Evolutionary conservation across 2,329 filamentous ascomycete species (phyloP).

Genomic region (Sclerotinia spermophila): DNA sequence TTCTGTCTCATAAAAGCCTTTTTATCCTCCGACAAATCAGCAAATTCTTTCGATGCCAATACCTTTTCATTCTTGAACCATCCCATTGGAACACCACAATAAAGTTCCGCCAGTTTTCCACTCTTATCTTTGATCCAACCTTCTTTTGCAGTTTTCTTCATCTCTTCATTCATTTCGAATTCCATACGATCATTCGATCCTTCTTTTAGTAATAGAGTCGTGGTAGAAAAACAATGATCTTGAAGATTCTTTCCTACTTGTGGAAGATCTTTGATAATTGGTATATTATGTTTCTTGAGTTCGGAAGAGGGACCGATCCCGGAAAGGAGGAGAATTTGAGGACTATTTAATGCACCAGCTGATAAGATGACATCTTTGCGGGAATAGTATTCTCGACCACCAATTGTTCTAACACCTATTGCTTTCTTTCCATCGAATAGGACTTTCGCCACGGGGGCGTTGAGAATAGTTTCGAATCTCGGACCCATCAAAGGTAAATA

Average conservation of each 20-base stretch:
- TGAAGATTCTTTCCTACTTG: constrained; percentile 63
- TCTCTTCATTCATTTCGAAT: constrained; percentile 45
- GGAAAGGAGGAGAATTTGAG: constrained; percentile 47
- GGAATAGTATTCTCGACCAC: constrained; percentile 38
- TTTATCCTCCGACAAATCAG: background rate
- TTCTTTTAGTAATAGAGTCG: constrained; percentile 39
- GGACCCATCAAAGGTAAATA: constrained; percentile 43
- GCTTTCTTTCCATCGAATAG: constrained; percentile 26
- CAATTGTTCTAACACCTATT: constrained; percentile 42
- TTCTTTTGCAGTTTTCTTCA: constrained; percentile 25
- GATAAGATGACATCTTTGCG: constrained; percentile 46
- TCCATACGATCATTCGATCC: constrained; percentile 19
- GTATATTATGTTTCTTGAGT: constrained; percentile 45
- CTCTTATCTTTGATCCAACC: background rate
- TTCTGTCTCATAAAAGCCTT: background rate
- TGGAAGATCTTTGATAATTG: constrained; percentile 53
- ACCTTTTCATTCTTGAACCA: background rate
- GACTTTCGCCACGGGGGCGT: constrained; percentile 46
- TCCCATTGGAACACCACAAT: constrained; percentile 10
- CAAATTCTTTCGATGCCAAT: background rate
- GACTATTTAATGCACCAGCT: constrained; percentile 47
- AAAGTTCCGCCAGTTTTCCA: background rate
- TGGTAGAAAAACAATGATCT: constrained; percentile 40
- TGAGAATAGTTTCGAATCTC: constrained; percentile 52
- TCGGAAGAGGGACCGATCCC: constrained; percentile 44